Evolutionary conservation across 441 rosid species (phyloP).

Genomic region (Pelargonium cotyledonis): DNA sequence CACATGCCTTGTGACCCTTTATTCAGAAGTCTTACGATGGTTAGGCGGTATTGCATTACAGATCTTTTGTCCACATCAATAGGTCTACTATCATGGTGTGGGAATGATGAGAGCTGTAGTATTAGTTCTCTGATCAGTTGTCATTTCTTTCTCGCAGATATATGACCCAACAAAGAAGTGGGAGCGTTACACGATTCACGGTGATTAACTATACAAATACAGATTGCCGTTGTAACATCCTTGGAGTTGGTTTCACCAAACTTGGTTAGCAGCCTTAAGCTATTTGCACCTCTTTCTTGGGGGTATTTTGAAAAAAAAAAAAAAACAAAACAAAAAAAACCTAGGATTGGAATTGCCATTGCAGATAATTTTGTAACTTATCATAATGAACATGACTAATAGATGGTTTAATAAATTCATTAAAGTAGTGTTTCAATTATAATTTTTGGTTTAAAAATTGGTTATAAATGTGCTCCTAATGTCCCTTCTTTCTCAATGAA

Average conservation of each 20-base stretch:
- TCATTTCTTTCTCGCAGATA: conserved; percentile 39
- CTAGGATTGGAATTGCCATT: background rate
- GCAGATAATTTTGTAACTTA: background rate
- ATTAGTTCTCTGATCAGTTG: background rate
- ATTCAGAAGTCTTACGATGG: too few relatives aligned
- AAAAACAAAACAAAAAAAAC: too few relatives aligned
- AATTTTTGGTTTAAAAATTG: too few relatives aligned
- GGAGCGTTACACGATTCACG: conserved; percentile 96
- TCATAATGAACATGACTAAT: background rate
- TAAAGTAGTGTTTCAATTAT: too few relatives aligned
- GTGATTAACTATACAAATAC: conserved; percentile 41
- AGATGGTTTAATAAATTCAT: too few relatives aligned
- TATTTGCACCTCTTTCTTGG: too few relatives aligned
- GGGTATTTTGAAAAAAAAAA: too few relatives aligned
- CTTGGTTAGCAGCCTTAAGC: background rate
- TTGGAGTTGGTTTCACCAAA: background rate
- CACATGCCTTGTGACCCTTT: background rate
- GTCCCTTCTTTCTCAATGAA: too few relatives aligned
- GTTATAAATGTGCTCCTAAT: too few relatives aligned
- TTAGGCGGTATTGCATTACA: too few relatives aligned
- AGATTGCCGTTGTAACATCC: background rate
- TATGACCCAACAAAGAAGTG: conserved; percentile 84
- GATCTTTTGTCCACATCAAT: too few relatives aligned
- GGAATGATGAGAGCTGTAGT: background rate
- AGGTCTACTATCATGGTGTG: too few relatives aligned